These are phyloP conservation scores for Ogataea hybrid DNA, from an alignment of 1,139 yeast genomes.

Conservation along the genomic window DNA sequence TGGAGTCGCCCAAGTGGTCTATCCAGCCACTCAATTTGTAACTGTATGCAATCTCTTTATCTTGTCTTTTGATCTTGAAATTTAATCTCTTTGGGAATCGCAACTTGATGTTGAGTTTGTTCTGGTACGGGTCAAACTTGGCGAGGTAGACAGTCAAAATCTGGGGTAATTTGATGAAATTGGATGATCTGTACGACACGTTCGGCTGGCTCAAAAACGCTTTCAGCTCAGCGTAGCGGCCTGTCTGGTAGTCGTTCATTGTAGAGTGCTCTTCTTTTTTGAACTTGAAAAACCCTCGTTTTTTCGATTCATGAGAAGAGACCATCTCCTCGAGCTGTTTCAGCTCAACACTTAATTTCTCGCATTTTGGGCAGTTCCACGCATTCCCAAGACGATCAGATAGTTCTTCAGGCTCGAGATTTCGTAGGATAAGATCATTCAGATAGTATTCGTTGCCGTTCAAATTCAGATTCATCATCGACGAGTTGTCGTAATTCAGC, in stretches of 20 bases:
- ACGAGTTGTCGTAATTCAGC: conserved; percentile 30
- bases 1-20: conserved; percentile 74
- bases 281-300: conserved; percentile 17
- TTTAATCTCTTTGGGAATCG: conserved; percentile 27
- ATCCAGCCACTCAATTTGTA: conserved; percentile 83
- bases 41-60: conserved; percentile 50
- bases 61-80: conserved; percentile 20
- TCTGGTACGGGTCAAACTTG: conserved; percentile 29
- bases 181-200: conserved; percentile 27
- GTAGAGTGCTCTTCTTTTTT: conserved; percentile 15
- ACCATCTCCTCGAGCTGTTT: conserved; percentile 30
- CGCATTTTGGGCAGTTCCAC: conserved; percentile 89
- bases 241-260: conserved; percentile 16
- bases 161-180: conserved; percentile 31
- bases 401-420: conserved; percentile 36
- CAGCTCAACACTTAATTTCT: conserved; percentile 39
- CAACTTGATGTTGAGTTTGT: conserved; percentile 24
- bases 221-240: conserved; percentile 21
- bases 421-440: conserved; percentile 24
- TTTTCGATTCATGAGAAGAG: conserved; percentile 11
- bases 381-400: conserved; percentile 69
- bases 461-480: conserved; percentile 30
- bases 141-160: conserved; percentile 32
- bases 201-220: conserved; percentile 20
- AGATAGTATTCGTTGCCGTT: conserved; percentile 22